Evolutionary conservation across 169 alveolate genomes (phyloP).

Genomic region (Plasmodium relictum): DNA sequence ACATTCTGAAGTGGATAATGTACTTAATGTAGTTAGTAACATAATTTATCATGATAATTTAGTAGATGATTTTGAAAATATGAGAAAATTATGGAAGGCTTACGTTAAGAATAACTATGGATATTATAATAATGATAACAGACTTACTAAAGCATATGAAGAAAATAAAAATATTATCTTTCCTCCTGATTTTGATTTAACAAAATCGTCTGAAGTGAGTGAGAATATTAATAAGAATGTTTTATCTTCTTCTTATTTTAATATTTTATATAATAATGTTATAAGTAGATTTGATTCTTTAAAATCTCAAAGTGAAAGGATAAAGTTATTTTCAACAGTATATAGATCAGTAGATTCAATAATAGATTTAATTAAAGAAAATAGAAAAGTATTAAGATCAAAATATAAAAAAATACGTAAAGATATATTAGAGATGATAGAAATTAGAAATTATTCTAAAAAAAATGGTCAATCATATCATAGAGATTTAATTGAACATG

Average conservation of each 20-base stretch:
- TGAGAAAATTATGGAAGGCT: conserved; percentile 24
- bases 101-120: conserved; percentile 4
- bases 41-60: conserved; percentile 18
- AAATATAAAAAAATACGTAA: conserved; percentile 15
- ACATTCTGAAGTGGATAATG: conserved; percentile 25
- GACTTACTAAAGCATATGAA: conserved; percentile 2
- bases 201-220: neutral
- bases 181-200: neutral
- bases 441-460: conserved; percentile 3
- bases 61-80: conserved; percentile 16
- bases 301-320: conserved; percentile 9
- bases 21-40: conserved; percentile 14
- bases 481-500: conserved; percentile 25
- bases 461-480: neutral
- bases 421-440: conserved; percentile 18
- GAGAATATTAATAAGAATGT: conserved; percentile 1
- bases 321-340: conserved; percentile 4
- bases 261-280: neutral
- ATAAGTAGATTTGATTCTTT: conserved; percentile 13
- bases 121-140: neutral
- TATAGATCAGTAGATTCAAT: conserved; percentile 29
- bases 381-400: neutral
- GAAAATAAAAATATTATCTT: conserved; percentile 16
- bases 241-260: conserved; percentile 11
- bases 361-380: conserved; percentile 10